phyloP scores from a whole-genome alignment of 495 filamentous ascomycete species.

The Xylaria sp. region DNA sequence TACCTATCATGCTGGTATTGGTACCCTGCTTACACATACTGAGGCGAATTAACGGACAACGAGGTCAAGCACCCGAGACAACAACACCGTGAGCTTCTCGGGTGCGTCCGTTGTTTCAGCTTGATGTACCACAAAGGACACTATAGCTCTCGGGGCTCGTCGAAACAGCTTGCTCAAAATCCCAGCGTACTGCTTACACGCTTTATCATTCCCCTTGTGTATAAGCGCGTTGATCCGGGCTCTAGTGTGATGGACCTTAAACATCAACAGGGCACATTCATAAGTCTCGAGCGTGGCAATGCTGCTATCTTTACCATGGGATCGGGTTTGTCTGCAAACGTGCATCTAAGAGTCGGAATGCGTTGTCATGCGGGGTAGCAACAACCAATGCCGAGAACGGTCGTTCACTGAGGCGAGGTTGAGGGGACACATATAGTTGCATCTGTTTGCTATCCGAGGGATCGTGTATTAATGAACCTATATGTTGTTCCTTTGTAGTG shows the following conservation, averaged over 20 bases:
- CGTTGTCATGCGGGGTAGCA: neutral
- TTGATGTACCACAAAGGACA: neutral
- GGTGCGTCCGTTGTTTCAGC: slow-evolving; percentile 16
- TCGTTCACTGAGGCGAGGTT: neutral
- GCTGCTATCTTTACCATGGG: slow-evolving; percentile 13
- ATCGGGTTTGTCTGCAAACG: neutral
- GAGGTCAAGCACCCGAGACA: slow-evolving; percentile 13
- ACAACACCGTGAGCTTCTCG: neutral
- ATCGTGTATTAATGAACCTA: neutral
- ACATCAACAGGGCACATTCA: neutral
- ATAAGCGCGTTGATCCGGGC: neutral
- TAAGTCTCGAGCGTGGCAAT: neutral
- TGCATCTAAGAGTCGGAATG: neutral
- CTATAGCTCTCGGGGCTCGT: neutral
- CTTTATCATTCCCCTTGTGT: neutral
- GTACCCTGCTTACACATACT: neutral
- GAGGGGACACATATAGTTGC: neutral
- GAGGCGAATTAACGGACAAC: neutral
- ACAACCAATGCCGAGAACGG: neutral
- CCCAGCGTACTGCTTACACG: neutral
- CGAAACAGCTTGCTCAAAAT: neutral
- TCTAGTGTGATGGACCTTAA: neutral
- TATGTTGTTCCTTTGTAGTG: neutral
- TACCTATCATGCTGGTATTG: neutral
- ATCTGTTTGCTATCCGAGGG: neutral